phyloP scores from a whole-genome alignment of 192 early-diverging fungal species.

The Backusella luteola region DNA sequence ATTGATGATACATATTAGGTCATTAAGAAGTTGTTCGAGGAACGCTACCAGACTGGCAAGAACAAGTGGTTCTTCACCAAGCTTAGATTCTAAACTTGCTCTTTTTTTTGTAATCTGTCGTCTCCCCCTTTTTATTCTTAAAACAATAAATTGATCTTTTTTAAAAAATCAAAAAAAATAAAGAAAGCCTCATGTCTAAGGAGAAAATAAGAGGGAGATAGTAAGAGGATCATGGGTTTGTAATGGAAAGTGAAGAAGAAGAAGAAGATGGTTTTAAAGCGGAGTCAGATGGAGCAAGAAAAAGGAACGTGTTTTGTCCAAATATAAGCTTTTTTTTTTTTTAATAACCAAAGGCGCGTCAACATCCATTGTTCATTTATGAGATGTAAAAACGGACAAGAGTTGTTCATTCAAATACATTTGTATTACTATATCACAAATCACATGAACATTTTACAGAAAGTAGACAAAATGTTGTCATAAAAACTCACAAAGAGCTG shows the following conservation, averaged over 20 bases:
- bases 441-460: too few relatives aligned
- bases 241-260: background rate
- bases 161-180: background rate
- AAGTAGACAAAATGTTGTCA: too few relatives aligned
- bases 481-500: too few relatives aligned
- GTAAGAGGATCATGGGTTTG: background rate
- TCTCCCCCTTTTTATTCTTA: background rate
- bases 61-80: conserved; percentile 99
- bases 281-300: background rate
- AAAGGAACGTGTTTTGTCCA: background rate
- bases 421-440: too few relatives aligned
- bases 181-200: background rate
- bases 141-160: background rate
- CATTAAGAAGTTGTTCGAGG: conserved; percentile 95
- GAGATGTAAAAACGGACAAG: too few relatives aligned
- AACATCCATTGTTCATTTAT: too few relatives aligned
- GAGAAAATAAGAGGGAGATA: background rate
- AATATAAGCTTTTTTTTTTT: too few relatives aligned
- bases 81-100: conserved; percentile 79
- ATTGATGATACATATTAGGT: conserved; percentile 21
- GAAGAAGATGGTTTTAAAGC: background rate
- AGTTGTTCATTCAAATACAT: too few relatives aligned
- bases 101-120: background rate
- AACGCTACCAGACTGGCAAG: conserved; percentile 97
- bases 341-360: too few relatives aligned